A percentile compares a stretch with the other conserved stretches of the same genome.
Evolutionary conservation across 2,329 filamentous ascomycete genomes (phyloP).

Genomic region (Stachybotrys elegans): DNA sequence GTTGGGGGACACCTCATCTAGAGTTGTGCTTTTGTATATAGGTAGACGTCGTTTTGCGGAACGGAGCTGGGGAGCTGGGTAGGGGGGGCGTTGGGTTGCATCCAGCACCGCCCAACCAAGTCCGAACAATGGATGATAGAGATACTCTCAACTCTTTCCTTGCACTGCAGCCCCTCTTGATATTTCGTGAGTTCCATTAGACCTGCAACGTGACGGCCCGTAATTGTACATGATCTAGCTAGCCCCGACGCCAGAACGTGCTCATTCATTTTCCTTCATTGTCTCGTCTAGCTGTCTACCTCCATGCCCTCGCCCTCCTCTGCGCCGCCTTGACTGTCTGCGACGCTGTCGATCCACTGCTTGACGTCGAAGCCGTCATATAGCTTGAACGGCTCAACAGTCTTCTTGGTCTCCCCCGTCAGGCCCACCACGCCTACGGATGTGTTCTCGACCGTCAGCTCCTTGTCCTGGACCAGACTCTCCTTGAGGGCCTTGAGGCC

Average conservation of each 20-base stretch:
- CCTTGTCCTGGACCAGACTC: conserved; percentile 93
- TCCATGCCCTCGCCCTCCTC: conserved; percentile 33
- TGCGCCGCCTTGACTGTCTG: conserved; percentile 42
- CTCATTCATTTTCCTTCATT: conserved; percentile 7
- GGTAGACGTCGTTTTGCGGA: too few relatives aligned
- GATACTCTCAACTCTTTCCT: too few relatives aligned
- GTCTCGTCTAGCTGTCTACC: conserved; percentile 26
- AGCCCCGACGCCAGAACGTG: conserved; percentile 15
- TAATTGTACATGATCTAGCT: conserved; percentile 33
- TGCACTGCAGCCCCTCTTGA: not conserved
- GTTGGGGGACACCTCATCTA: too few relatives aligned
- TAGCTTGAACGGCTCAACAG: conserved; percentile 77
- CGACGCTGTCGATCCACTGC: conserved; percentile 75
- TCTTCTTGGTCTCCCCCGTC: conserved; percentile 43
- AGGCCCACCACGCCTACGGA: conserved; percentile 81
- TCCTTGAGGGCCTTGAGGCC: conserved; percentile 90
- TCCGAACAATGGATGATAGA: too few relatives aligned
- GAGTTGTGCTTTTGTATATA: too few relatives aligned
- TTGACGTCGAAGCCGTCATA: conserved; percentile 86
- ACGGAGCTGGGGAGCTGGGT: too few relatives aligned
- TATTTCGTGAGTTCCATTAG: conserved; percentile 16
- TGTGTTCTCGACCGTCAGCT: conserved; percentile 95
- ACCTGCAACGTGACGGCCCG: conserved; percentile 20
- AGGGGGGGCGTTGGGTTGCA: too few relatives aligned
- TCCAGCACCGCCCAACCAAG: too few relatives aligned